Percentiles rank a stretch among this genome's conserved stretches.
These are phyloP conservation scores for Lunasporangiospora selenospora DNA, from an alignment of 192 early-diverging fungal genomes.

Conservation along the genomic window DNA sequence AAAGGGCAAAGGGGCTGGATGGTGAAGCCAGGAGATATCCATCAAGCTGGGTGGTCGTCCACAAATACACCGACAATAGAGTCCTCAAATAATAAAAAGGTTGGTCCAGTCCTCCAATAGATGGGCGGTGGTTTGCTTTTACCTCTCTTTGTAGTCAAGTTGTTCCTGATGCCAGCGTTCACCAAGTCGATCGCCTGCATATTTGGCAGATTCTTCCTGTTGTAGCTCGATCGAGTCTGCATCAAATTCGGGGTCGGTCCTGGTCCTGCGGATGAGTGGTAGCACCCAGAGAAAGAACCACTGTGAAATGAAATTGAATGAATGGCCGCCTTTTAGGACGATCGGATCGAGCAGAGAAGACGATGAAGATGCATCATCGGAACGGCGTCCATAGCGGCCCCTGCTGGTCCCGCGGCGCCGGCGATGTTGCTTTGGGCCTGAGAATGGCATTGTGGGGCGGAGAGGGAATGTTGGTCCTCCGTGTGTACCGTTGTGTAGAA, in stretches of 20 bases:
- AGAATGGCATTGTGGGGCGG: neutral
- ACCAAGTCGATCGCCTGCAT: conserved; percentile 59
- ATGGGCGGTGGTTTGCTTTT: conserved; percentile 27
- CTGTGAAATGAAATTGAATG: conserved; percentile 57
- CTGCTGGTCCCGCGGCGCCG: conserved; percentile 1
- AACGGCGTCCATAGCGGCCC: too few relatives aligned
- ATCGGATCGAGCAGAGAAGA: conserved; percentile 7
- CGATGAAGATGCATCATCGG: conserved; percentile 9
- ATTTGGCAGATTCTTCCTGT: conserved; percentile 59
- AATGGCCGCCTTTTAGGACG: conserved; percentile 41
- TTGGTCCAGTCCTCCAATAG: too few relatives aligned
- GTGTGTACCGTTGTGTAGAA: neutral
- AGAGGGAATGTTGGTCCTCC: conserved; percentile 5
- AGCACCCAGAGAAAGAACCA: conserved; percentile 73
- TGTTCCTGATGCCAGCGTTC: conserved; percentile 55
- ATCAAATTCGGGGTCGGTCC: conserved; percentile 45
- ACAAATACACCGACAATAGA: too few relatives aligned
- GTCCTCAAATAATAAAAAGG: too few relatives aligned
- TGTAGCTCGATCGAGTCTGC: conserved; percentile 60
- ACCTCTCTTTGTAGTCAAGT: conserved; percentile 49
- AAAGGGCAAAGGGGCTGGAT: neutral
- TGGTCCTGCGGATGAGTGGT: conserved; percentile 49
- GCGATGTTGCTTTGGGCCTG: neutral
- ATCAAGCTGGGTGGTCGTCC: too few relatives aligned
- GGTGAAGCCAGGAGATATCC: neutral